Conservation (phyloP, 495 filamentous ascomycete genomes). For the Penicillium parvum region DNA sequence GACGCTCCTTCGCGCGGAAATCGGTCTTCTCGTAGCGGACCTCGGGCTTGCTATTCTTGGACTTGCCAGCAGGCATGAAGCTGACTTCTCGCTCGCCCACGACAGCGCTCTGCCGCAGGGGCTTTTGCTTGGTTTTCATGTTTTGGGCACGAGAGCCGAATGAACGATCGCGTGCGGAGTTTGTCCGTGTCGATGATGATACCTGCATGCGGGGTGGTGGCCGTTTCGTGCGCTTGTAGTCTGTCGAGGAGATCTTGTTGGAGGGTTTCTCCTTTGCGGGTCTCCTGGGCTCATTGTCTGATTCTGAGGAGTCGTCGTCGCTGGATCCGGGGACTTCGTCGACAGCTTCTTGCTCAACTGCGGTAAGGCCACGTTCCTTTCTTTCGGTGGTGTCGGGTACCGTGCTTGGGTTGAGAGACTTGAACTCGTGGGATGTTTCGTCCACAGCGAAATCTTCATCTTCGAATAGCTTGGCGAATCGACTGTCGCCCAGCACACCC, state of each 20-base stretch:
- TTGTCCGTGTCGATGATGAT: conserved; percentile 45
- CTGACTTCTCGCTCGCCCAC: conserved; percentile 84
- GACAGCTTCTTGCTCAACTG: conserved; percentile 61
- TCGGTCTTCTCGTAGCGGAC: conserved; percentile 27
- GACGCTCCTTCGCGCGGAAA: conserved; percentile 41
- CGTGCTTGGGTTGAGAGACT: conserved; percentile 80
- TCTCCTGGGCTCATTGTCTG: conserved; percentile 23
- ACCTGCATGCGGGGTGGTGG: conserved; percentile 56
- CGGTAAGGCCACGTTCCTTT: conserved; percentile 56
- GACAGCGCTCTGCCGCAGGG: conserved; percentile 48
- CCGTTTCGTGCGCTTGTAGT: conserved; percentile 45
- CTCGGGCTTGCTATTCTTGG: conserved; percentile 35
- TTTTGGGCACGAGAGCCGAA: conserved; percentile 66
- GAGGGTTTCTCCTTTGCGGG: conserved; percentile 33
- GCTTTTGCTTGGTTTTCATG: conserved; percentile 44
- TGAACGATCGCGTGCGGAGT: conserved; percentile 50
- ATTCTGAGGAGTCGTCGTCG: conserved; percentile 43
- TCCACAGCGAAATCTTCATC: conserved; percentile 91
- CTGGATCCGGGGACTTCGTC: conserved; percentile 45
- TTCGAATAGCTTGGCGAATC: conserved; percentile 86
- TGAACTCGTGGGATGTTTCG: conserved; percentile 83
- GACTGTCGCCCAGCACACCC: conserved; percentile 70
- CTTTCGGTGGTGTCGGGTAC: conserved; percentile 24
- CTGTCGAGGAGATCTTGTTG: conserved; percentile 57
- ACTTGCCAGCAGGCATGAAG: conserved; percentile 66